Base-by-base conservation (phyloP, 805 yeast species). In the Kodamaea laetipori region DNA sequence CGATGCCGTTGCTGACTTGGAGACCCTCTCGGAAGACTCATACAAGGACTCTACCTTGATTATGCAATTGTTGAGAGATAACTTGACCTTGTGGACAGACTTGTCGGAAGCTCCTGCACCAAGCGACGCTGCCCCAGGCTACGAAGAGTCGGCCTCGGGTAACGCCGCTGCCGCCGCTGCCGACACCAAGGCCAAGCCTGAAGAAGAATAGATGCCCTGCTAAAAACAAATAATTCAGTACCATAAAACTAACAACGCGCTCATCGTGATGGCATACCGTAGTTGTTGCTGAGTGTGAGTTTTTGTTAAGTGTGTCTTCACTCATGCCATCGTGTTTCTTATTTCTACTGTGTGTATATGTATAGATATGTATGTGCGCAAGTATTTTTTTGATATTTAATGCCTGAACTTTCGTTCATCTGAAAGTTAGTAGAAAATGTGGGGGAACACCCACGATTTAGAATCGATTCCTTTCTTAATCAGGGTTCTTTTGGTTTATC, bases 1-100 rank as follows among this genome's bases (percentile, higher is more conserved):
- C 71, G 98, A 92, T 66, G 99, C 99, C 53, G 95, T 92, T 67
- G 97, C 99, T 53, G 98, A 94, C 76, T 82, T 92, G 68, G 99
- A 92, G 74, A 88, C 97, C 55, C 79, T 92, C 66, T 87, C 96
- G 36, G 99, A 92, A 76, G 99, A 92, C 76, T 86, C 96, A 56
- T 92, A 94, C 83, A 94, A 92, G 74, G 99, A 92, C 72, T 90
- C 97, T 52, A 94, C 98, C 57, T 82, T 94, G 69, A 94, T 94
- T 67, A 94, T 94, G 99, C 98, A 94, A 82, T 83, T 94, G 69
- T 83, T 94, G 69, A 86, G 97, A 77, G 98, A 94, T 75, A 92
- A 92, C 82, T 79, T 92, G 77, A 92, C 98, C 55, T 82, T 92
- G 77, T 92, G 99, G 99, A 90, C 96, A 56, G 97, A 89, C 66